phyloP scores from a whole-genome alignment of 495 filamentous ascomycete genomes.

The Xylaria cubensis region DNA sequence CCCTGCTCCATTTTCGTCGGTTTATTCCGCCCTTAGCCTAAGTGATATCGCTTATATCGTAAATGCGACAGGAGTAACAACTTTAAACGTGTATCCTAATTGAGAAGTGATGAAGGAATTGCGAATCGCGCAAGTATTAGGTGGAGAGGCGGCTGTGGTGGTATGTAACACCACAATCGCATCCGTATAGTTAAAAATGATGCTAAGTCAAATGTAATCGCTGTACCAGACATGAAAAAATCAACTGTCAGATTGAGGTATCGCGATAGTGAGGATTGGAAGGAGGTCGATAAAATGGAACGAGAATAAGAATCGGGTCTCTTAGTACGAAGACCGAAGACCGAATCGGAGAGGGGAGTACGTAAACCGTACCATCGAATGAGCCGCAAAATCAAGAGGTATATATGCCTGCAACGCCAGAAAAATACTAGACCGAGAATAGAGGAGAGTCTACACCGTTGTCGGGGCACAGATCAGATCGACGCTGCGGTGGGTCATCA shows the following conservation, averaged over 20 bases:
- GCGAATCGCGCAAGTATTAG: slow-evolving; percentile 36
- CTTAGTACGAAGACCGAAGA: slow-evolving; percentile 37
- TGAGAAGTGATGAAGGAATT: slow-evolving; percentile 36
- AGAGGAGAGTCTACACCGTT: slow-evolving; percentile 36
- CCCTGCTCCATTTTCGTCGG: slow-evolving; percentile 53
- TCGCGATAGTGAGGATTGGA: slow-evolving; percentile 56
- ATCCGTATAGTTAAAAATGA: slow-evolving; percentile 20
- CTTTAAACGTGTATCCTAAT: slow-evolving; percentile 37
- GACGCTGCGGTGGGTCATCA: slow-evolving; percentile 40
- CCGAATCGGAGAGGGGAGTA: slow-evolving; percentile 38
- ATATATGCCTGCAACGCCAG: slow-evolving; percentile 46
- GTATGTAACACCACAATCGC: not conserved
- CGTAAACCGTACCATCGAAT: slow-evolving; percentile 35
- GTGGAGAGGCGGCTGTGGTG: not conserved
- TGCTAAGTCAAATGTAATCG: slow-evolving; percentile 45
- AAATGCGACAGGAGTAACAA: slow-evolving; percentile 43
- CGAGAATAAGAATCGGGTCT: slow-evolving; percentile 53
- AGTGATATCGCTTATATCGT: slow-evolving; percentile 41
- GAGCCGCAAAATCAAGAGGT: slow-evolving; percentile 50
- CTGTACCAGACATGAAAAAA: slow-evolving; percentile 62
- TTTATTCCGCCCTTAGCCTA: slow-evolving; percentile 43
- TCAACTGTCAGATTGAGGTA: slow-evolving; percentile 48
- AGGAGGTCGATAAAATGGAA: slow-evolving; percentile 51
- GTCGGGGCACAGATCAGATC: slow-evolving; percentile 41
- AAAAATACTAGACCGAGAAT: slow-evolving; percentile 45